Conservation (phyloP, 1,284 basidiomycete genomes). For the Heterobasidion occidentale region DNA sequence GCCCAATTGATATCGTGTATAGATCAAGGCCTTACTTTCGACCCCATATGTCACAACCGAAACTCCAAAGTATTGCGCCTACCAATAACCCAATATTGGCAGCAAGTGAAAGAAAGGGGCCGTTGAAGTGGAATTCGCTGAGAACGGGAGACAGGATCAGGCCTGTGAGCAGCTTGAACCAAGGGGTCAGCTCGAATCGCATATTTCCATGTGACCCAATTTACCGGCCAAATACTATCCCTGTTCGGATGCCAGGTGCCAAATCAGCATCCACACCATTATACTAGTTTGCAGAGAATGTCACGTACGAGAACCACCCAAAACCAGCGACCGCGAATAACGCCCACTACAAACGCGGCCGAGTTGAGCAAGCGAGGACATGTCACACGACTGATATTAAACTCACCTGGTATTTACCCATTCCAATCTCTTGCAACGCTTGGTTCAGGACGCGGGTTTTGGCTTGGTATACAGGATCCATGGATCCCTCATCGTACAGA, state of each 20-base stretch:
- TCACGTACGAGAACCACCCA: constrained; percentile 63
- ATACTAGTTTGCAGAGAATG: background rate
- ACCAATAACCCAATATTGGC: constrained; percentile 56
- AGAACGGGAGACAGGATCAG: constrained; percentile 50
- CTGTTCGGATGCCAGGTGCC: constrained; percentile 3
- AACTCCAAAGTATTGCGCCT: constrained; percentile 59
- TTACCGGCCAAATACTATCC: constrained; percentile 9
- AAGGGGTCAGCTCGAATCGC: background rate
- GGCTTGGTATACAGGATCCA: constrained; percentile 46
- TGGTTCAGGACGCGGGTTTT: constrained; percentile 50
- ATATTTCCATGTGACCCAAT: background rate
- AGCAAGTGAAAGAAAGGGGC: constrained; percentile 50
- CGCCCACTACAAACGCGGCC: constrained; percentile 31
- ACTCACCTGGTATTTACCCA: constrained; percentile 62
- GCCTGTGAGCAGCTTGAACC: constrained; percentile 37
- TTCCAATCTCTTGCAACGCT: constrained; percentile 56
- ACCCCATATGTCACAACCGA: constrained; percentile 62
- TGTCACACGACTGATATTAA: background rate
- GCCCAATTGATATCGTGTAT: background rate
- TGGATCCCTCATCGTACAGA: constrained; percentile 35
- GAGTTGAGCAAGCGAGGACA: background rate
- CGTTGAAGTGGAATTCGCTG: constrained; percentile 47
- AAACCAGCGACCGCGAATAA: constrained; percentile 57
- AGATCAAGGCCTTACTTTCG: constrained; percentile 28
- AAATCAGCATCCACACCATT: background rate